Base-by-base conservation (phyloP, 2,329 filamentous ascomycete genomes). In the Leptographium lundbergii region DNA sequence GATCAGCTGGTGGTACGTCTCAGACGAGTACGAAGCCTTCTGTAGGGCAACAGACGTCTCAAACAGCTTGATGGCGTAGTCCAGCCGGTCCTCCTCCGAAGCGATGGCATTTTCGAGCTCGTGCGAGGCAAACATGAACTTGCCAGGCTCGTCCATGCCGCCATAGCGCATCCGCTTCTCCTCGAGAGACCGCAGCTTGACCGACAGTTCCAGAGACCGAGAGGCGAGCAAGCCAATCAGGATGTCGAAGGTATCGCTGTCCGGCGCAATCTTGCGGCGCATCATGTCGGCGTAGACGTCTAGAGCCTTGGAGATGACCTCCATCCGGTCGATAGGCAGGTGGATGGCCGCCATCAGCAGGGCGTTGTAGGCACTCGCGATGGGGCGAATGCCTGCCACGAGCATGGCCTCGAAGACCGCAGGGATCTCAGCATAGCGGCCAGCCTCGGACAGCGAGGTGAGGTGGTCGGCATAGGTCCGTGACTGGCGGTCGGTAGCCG, bases 261-360 rank as follows among this genome's bases (percentile, higher is more conserved):
- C 87, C 9, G 92, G 91, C 24, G 81, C 75, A 27, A 97, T 86
- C 65, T 86, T 87, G 64, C 91, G 87, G 64, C 87, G 85, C 65
- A 96, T 84, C 94, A 99, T 97, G 70, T 97, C 91, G 19, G 91
- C 87, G 71, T 97, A 99, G 57, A 99, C 88, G 74, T 96, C 91
- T 57, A 97, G 80, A 6, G 90, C 91, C 75, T 95, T 95, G 62
- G 90, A 87, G 17, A 95, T 89, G 57, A 94, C 84, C 73, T 95
- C 88, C 58, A 87, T 87, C 71, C 86, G 88, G 70, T 89, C 86
- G 27, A 79, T 78, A 9, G 91, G 89, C 22, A 96, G 81, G 65
- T 89, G 81, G 62, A 96, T 89, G 17, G 91, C 91, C 6, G 94
- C 89, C 66, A 86, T 80, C 51, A 99, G 77, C 52, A 99, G 79